A percentile compares a stretch with the other conserved stretches of the same genome.
Evolutionary conservation across 2,329 filamentous ascomycete genomes (phyloP).

Genomic region (Trichoderma sp.): DNA sequence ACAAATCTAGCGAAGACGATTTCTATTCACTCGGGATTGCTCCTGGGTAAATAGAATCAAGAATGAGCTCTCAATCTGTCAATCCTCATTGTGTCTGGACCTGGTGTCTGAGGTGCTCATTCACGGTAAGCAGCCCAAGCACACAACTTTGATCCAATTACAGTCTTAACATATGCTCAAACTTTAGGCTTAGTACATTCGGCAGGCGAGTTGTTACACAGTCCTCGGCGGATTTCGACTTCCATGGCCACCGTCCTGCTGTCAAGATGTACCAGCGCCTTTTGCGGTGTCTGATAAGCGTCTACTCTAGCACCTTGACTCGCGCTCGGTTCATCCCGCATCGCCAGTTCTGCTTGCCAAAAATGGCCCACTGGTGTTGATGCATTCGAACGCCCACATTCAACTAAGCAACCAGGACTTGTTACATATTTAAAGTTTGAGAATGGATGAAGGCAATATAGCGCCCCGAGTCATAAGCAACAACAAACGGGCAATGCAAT

Average conservation of each 20-base stretch:
- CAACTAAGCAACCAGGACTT: constrained; percentile 65
- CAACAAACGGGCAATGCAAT: no score
- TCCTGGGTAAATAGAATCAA: neutral
- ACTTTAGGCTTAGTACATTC: no score
- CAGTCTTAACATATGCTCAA: no score
- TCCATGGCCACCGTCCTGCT: no score
- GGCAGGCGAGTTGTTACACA: no score
- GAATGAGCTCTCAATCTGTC: constrained; percentile 14
- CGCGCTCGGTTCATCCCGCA: neutral
- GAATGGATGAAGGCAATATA: constrained; percentile 28
- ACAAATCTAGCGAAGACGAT: no score
- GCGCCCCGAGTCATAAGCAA: no score
- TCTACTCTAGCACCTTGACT: neutral
- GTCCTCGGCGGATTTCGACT: no score
- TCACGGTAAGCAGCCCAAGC: no score
- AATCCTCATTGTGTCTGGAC: constrained; percentile 5
- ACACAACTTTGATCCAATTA: no score
- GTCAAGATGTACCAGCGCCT: no score
- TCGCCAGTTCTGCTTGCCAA: neutral
- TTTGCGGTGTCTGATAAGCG: constrained; percentile 32
- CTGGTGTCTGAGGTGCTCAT: neutral
- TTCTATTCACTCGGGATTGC: no score
- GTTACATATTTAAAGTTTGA: constrained; percentile 29
- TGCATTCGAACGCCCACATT: neutral
- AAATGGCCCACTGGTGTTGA: constrained; percentile 80